A percentile compares a stretch with the other conserved stretches of the same genome.
These are phyloP conservation scores for Chytriomyces sp. DNA, from an alignment of 192 early-diverging fungal genomes.

Conservation along the genomic window DNA sequence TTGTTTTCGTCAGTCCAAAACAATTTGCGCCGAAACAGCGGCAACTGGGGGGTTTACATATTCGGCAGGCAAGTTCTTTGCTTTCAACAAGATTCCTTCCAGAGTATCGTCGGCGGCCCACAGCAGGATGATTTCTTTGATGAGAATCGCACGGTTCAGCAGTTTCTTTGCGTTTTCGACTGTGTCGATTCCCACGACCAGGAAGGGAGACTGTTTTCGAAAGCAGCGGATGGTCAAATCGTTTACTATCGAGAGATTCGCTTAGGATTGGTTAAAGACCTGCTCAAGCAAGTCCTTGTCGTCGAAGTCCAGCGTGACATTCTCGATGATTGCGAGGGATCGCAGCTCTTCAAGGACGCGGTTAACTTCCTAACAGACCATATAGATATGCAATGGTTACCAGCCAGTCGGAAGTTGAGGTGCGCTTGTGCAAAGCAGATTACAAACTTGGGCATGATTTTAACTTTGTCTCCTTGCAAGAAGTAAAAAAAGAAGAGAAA, in stretches of 20 bases:
- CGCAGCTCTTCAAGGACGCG: constrained; percentile 71
- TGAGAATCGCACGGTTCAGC: constrained; percentile 81
- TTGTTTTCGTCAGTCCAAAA: neutral
- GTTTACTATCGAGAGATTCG: neutral
- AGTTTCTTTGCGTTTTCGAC: constrained; percentile 75
- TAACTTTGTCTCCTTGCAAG: neutral
- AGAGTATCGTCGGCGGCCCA: constrained; percentile 74
- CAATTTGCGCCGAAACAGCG: neutral
- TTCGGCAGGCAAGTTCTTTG: constrained; percentile 64
- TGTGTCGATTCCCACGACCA: constrained; percentile 73
- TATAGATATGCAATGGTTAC: constrained; percentile 13
- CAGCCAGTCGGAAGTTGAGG: constrained; percentile 57
- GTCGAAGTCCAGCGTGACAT: constrained; percentile 71
- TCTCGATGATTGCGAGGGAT: constrained; percentile 78
- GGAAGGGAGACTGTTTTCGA: constrained; percentile 72
- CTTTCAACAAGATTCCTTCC: constrained; percentile 62
- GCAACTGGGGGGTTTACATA: constrained; percentile 46
- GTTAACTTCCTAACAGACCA: neutral
- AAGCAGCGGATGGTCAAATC: neutral
- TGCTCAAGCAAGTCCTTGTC: constrained; percentile 62
- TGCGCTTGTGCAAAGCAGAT: constrained; percentile 53
- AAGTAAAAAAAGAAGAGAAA: neutral
- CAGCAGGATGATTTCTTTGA: constrained; percentile 77
- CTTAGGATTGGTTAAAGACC: constrained; percentile 42
- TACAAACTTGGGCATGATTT: constrained; percentile 37